A percentile compares a stretch with the other conserved stretches of the same genome.
Conservation (phyloP, 2,329 filamentous ascomycete species). For the Colletotrichum truncatum region DNA sequence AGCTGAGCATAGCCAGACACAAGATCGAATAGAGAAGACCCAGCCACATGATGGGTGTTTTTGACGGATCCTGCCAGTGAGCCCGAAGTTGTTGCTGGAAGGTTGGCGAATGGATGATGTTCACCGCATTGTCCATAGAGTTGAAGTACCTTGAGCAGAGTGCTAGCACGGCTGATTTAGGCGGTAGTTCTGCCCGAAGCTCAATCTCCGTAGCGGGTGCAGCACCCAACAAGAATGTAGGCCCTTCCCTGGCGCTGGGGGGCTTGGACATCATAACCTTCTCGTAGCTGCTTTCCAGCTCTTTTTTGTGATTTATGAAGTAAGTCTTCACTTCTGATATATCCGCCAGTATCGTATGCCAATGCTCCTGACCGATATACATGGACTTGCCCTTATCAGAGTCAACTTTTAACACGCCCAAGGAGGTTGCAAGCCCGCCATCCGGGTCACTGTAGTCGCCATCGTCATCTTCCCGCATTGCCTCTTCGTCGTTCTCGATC, state of each 20-base stretch:
- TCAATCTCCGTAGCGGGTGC: constrained; percentile 78
- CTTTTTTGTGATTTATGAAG: constrained; percentile 86
- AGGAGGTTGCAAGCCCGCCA: constrained; percentile 73
- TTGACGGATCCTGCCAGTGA: constrained; percentile 77
- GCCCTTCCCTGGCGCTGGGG: constrained; percentile 67
- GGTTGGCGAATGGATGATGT: constrained; percentile 83
- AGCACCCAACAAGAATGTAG: constrained; percentile 82
- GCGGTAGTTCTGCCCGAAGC: constrained; percentile 80
- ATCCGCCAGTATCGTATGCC: constrained; percentile 81
- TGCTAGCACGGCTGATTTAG: constrained; percentile 83
- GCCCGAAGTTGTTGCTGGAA: constrained; percentile 77
- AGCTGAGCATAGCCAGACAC: constrained; percentile 81
- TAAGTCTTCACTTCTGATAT: constrained; percentile 95
- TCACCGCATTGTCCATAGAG: constrained; percentile 75
- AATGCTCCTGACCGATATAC: constrained; percentile 85
- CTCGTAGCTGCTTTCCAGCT: constrained; percentile 83
- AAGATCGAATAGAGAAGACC: constrained; percentile 81
- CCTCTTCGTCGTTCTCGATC: constrained; percentile 66
- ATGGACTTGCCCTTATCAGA: constrained; percentile 79
- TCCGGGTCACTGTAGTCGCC: constrained; percentile 77
- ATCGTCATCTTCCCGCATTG: constrained; percentile 58
- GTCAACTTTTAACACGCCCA: constrained; percentile 86
- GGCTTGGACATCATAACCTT: constrained; percentile 77
- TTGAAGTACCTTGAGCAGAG: constrained; percentile 93
- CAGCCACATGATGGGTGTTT: constrained; percentile 80